Base-by-base conservation (phyloP, 345 rosid genomes). In the Lepidium didymum region DNA sequence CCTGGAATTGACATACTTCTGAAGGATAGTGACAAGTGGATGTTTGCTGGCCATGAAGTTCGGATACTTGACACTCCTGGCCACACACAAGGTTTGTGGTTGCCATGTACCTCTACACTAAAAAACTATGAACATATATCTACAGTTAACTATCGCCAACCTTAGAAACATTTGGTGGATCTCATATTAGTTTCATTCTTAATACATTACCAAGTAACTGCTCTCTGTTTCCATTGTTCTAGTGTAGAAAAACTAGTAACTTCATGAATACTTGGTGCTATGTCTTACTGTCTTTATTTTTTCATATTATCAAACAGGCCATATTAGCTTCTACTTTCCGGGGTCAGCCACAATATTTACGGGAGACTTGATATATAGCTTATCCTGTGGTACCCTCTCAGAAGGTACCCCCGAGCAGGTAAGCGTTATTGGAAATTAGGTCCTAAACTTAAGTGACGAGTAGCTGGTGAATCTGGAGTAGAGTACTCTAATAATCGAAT, bases 11-110 rank as follows among this genome's bases (percentile, higher is more conserved):
- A 95, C 73, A 91, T 91, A 58, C 81, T 56, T 71, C 80, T 95
- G 62, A 87, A 82, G 52, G 96, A 87, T 84, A 84, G 87, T 64
- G 99, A 95, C 60, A 91, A 78, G 56, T 95, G 99, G 99, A 95
- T 91, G 97, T 95, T 95, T 77, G 99, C 96, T 23, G 96, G 94
- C 55, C 99, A 95, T 78, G 98, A 91, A 77, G 96, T 81, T 70
- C 82, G 76, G 25, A 68, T 95, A 59, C 82, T 95, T 69, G 90
- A 86, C 62, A 95, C 97, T 78, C 99, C 99, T 74, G 97, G 97
- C 35, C 96, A 87, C 77, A 91, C 96, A n/a, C 84, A 74, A 89
- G 99, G 99, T 94, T 62, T 61, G 69, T 74, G 43, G 34, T 25
- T 61, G 33, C 56, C n/a, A 5, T 62, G 31, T 42, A 41, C 45